Evolutionary conservation across 352 stramenopile genomes (phyloP).

Genomic region (Phytophthora nicotianae): DNA sequence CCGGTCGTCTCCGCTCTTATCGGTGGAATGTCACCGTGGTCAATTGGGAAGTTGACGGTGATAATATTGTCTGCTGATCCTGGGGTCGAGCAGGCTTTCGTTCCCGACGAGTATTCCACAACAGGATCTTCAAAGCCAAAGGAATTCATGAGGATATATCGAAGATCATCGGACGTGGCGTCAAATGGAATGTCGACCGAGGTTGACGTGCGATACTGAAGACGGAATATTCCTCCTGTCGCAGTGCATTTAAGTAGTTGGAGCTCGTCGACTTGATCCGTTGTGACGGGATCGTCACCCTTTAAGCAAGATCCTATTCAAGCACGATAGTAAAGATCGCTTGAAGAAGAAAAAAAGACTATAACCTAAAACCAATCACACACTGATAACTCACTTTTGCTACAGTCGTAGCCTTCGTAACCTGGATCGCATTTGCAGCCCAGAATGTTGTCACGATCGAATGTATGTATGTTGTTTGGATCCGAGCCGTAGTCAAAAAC

Average conservation of each 20-base stretch:
- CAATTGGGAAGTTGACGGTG: slow-evolving; percentile 55
- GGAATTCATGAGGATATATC: slow-evolving; percentile 52
- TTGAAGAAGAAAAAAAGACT: not conserved
- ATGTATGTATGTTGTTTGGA: slow-evolving; percentile 75
- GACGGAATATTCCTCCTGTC: slow-evolving; percentile 57
- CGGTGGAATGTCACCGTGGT: slow-evolving; percentile 55
- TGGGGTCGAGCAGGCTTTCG: slow-evolving; percentile 41
- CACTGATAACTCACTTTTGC: slow-evolving; percentile 39
- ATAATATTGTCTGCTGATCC: slow-evolving; percentile 52
- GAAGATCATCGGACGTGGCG: slow-evolving; percentile 39
- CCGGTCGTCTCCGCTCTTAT: slow-evolving; percentile 47
- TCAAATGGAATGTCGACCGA: slow-evolving; percentile 72
- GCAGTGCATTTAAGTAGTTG: slow-evolving; percentile 77
- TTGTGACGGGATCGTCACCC: slow-evolving; percentile 87
- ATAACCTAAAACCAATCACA: not conserved
- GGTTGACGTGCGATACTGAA: slow-evolving; percentile 57
- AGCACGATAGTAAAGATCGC: not conserved
- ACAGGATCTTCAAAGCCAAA: slow-evolving; percentile 57
- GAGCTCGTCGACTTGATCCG: slow-evolving; percentile 82
- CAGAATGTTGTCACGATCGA: slow-evolving; percentile 76
- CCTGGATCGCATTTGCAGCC: slow-evolving; percentile 92
- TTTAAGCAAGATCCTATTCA: slow-evolving; percentile 77
- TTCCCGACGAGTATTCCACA: slow-evolving; percentile 51
- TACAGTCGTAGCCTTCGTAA: slow-evolving; percentile 92
- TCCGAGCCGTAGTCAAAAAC: slow-evolving; percentile 71